Percentiles rank a stretch among this genome's conserved stretches.
These are phyloP conservation scores for Colletotrichum musae DNA, from an alignment of 2,329 filamentous ascomycete species.

Conservation along the genomic window DNA sequence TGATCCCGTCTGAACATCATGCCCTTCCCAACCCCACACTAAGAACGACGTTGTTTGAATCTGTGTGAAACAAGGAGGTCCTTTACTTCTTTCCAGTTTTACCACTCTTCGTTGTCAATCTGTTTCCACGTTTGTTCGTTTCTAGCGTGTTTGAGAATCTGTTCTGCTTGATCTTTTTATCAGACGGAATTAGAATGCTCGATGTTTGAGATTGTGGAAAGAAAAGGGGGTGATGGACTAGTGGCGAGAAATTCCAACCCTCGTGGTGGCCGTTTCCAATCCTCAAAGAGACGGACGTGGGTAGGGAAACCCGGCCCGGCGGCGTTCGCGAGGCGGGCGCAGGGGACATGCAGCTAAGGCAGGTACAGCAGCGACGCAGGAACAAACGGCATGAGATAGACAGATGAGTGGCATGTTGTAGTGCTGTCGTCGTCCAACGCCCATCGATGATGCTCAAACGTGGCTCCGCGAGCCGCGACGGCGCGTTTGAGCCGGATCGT, in stretches of 20 bases:
- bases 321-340: neutral
- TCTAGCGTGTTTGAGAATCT: slow-evolving; percentile 21
- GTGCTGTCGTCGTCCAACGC: neutral
- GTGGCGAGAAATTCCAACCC: slow-evolving; percentile 12
- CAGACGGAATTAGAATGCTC: slow-evolving; percentile 30
- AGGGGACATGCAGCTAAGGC: neutral
- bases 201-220: too few species aligned
- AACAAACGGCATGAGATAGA: neutral
- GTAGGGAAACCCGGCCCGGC: too few species aligned
- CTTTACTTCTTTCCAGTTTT: neutral
- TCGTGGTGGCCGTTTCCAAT: neutral
- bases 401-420: too few species aligned
- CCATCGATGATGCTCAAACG: slow-evolving; percentile 1
- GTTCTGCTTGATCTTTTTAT: neutral
- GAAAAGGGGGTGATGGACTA: neutral
- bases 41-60: slow-evolving; percentile 26
- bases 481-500: slow-evolving; percentile 35
- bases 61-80: slow-evolving; percentile 30
- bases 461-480: slow-evolving; percentile 7
- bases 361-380: neutral
- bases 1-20: neutral
- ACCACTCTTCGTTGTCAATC: slow-evolving; percentile 7
- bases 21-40: neutral
- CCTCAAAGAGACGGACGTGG: too few species aligned
- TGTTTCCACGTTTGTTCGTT: slow-evolving; percentile 16